Evolutionary conservation across 495 filamentous ascomycete genomes (phyloP).

Genomic region (Aspergillus baeticus): DNA sequence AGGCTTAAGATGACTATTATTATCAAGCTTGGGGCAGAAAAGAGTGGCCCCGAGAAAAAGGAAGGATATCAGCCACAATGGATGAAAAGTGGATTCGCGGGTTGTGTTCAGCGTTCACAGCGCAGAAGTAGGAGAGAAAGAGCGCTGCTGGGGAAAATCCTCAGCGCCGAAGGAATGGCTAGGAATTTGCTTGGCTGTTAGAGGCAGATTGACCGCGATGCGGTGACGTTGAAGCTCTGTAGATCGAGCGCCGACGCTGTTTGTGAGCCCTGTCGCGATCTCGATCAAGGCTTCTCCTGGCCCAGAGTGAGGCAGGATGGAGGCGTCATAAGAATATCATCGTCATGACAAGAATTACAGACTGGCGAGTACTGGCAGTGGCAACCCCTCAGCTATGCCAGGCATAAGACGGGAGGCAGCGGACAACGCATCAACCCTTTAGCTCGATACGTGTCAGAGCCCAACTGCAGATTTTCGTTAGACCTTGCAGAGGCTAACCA

Average conservation of each 20-base stretch:
- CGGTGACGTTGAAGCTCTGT: conserved; percentile 7
- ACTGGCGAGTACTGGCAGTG: conserved; percentile 14
- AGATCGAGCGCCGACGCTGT: not conserved
- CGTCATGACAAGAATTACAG: conserved; percentile 3
- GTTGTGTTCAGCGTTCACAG: conserved; percentile 4
- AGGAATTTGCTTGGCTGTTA: not conserved
- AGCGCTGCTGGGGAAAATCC: not conserved
- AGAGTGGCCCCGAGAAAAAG: conserved; percentile 15
- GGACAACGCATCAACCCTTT: conserved; percentile 25
- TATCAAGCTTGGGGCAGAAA: conserved; percentile 7
- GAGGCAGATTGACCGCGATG: not conserved
- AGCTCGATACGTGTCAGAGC: conserved; percentile 28
- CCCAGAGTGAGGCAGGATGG: not conserved
- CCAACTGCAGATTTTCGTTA: conserved; percentile 21
- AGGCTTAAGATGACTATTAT: conserved; percentile 4
- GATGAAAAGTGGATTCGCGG: conserved; percentile 12
- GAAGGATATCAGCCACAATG: conserved; percentile 20
- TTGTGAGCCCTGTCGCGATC: not conserved
- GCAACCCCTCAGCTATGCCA: conserved; percentile 7
- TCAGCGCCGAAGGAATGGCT: conserved; percentile 3
- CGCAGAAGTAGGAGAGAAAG: not conserved
- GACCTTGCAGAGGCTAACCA: conserved; percentile 26
- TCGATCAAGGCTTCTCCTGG: not conserved
- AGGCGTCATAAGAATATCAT: conserved; percentile 1
- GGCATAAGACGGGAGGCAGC: conserved; percentile 12